Base-by-base conservation (phyloP, 1,284 basidiomycete genomes). In the Ustilago sp. region DNA sequence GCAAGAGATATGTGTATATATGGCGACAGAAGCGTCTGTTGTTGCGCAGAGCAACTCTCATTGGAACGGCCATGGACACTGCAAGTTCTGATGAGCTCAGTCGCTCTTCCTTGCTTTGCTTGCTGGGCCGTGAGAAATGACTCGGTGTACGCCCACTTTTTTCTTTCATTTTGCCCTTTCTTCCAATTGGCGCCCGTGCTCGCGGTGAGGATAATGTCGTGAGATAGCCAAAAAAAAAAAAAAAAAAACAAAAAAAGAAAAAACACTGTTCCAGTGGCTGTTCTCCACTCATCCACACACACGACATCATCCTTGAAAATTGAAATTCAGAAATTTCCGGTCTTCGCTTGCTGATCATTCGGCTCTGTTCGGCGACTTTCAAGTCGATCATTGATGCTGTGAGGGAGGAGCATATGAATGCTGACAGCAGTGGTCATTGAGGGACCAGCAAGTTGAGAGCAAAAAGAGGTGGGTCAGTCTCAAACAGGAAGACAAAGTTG, bases 151-250 rank as follows among this genome's bases (percentile, higher is more conserved):
- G 39, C 39, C 39, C 39, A 15, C 3, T 43, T 43, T 43, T 43
- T n/a, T 32, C 7, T 51, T 31, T 31, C 19, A 48, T 38, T 36
- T 53, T 28, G 19, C 43, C 17, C 36, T 23, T 63, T 65, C 58
- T 61, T 60, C 58, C 53, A 55, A 59, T 58, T 53, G 23, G 54
- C 4, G 51, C 15, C 50, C 51, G 59, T 61, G 56, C 54, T 43
- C 43, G 43, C 15, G 9, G 17, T n/a, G 28, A 45, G 31, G 45
- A 66, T 68, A 61, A 73, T 67, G 70, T 67, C 57, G 70, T 68
- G 64, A 60, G 63, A 52, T 34, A 7, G 7, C 3, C 23, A 28
- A 28, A 28, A 28, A 28, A 23, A 3, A 28, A 28, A 28, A 28
- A 0, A 28, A 28, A n/a, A n/a, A n/a, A n/a, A n/a, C n/a, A 28